Evolutionary conservation across 148 eudicot species (phyloP).

Genomic region (Rheum nobile): DNA sequence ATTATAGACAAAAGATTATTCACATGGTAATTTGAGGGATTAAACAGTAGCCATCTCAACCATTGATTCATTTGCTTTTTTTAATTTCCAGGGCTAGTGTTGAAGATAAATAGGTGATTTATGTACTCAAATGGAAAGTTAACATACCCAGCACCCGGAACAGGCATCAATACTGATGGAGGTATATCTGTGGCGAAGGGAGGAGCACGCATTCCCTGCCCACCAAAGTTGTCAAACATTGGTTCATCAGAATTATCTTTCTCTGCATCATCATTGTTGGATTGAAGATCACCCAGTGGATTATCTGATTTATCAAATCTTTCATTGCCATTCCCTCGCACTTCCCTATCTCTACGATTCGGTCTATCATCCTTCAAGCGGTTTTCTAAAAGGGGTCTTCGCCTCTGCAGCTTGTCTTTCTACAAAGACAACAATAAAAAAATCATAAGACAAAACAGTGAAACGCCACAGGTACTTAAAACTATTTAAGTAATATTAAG

Average conservation of each 20-base stretch:
- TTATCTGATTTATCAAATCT: constrained; percentile 71
- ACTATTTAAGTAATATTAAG: no score
- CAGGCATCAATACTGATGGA: constrained; percentile 91
- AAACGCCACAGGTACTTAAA: background rate
- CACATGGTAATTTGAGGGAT: background rate
- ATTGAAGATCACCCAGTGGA: constrained; percentile 37
- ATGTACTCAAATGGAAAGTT: background rate
- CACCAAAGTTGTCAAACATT: constrained; percentile 64
- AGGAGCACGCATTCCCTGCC: constrained; percentile 71
- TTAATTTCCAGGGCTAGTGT: background rate
- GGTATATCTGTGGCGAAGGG: constrained; percentile 72
- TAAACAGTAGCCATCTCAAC: background rate
- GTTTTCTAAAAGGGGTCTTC: constrained; percentile 52
- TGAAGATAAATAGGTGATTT: background rate
- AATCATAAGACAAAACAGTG: background rate
- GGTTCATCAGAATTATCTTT: constrained; percentile 69
- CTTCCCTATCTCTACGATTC: constrained; percentile 57
- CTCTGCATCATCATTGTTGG: constrained; percentile 41
- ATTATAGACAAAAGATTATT: constrained; percentile 1
- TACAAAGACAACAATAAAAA: constrained; percentile 16
- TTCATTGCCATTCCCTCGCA: constrained; percentile 47
- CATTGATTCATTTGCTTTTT: background rate
- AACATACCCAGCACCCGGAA: constrained; percentile 96
- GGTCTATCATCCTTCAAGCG: constrained; percentile 76
- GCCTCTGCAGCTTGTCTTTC: constrained; percentile 71